A percentile compares a stretch with the other conserved stretches of the same genome.
These are phyloP conservation scores for Rutstroemia sydowiana DNA, from an alignment of 2,329 filamentous ascomycete species.

Conservation along the genomic window DNA sequence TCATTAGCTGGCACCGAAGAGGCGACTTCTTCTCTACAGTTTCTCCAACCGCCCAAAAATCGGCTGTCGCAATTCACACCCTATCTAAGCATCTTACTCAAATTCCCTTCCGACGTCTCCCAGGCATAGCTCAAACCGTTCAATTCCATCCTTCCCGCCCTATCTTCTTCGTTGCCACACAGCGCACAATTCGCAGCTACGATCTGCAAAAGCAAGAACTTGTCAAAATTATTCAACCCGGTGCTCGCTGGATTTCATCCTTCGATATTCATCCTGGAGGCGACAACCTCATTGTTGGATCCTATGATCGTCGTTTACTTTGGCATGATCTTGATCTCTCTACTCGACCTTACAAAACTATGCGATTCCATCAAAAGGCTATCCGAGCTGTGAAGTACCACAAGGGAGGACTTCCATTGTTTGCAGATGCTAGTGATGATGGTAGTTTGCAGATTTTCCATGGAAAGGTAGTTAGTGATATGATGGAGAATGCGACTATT, in stretches of 20 bases:
- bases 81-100: constrained; percentile 92
- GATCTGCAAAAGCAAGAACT: constrained; percentile 88
- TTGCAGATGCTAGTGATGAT: constrained; percentile 92
- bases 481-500: constrained; percentile 94
- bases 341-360: constrained; percentile 85
- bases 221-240: constrained; percentile 87
- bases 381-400: constrained; percentile 88
- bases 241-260: constrained; percentile 87
- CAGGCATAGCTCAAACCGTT: constrained; percentile 75
- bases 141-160: constrained; percentile 93
- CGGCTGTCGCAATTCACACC: constrained; percentile 88
- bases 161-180: constrained; percentile 92
- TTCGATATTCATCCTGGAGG: constrained; percentile 91
- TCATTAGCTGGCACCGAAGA: constrained; percentile 85
- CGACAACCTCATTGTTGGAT: constrained; percentile 89
- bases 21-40: constrained; percentile 94
- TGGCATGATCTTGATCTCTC: constrained; percentile 97
- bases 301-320: constrained; percentile 85
- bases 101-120: constrained; percentile 74
- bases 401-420: constrained; percentile 69
- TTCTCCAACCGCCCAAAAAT: constrained; percentile 68
- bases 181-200: constrained; percentile 87
- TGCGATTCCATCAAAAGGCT: constrained; percentile 88
- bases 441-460: constrained; percentile 95
- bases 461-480: constrained; percentile 85